Evolutionary conservation across 2,329 filamentous ascomycete genomes (phyloP), one percentile per base, ranked within the genome.

Genomic region (Aphanocladium album): DNA sequence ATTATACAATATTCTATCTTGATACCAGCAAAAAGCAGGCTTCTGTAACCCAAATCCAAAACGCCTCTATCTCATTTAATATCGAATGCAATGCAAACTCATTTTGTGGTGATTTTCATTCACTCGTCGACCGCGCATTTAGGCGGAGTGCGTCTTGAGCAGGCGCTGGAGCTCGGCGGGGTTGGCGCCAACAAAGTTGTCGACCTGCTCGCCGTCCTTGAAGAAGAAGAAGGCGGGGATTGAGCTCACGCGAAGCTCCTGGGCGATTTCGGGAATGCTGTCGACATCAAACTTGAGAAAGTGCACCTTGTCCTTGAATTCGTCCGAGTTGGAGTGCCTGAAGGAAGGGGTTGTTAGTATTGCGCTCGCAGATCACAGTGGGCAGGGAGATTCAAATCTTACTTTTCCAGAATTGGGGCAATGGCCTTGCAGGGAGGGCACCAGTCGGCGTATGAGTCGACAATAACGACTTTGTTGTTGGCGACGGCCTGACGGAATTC

Each of bases 221-320:
- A 92, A 96, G 71, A 96, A 75, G 60, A 89, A 71, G 79, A 98
- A 96, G 30, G 91, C 96, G 60, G 93, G 93, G 92, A 98, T 96
- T 73, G 93, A 92, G 68, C 90, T 86, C 74, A 98, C 84, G 65
- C 85, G 85, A 64, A 95, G 86, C 72, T 95, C 86, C 69, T 88
- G 82, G 35, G 90, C 86, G 54, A 96, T 83, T 1, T 90, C 86
- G 66, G 87, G 80, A 45, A 93, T 79, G 65, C 91, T 81, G 75
- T 97, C 93, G 69, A 97, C 92, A 75, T 98, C 92, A 72, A 97
- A 80, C 84, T 96, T 95, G 83, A 86, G 86, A 78, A 96, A 97
- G 75, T 84, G 80, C 66, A 89, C 73, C 65, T 83, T 75, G 78
- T 83, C 84, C 62, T 77, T 72, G 45, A 85, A 76, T 47, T 77